Conservation (phyloP, 352 stramenopile species). For the Globisporangium viniferum region DNA sequence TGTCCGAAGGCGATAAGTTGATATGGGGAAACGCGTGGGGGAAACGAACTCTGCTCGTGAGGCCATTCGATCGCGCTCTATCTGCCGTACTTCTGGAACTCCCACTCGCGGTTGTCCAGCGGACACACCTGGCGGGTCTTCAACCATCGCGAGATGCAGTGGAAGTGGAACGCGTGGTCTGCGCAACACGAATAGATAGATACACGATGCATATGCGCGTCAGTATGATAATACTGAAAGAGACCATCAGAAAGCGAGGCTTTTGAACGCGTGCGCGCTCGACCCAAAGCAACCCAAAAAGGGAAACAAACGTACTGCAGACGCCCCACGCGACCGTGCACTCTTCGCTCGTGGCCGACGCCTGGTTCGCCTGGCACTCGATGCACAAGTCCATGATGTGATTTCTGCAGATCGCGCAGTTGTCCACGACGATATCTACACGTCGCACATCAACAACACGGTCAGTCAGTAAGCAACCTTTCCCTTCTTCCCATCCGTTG, state of each 20-base stretch:
- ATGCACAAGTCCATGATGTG: constrained; percentile 99
- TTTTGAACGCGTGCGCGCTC: too few relatives aligned
- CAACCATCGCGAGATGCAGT: constrained; percentile 99
- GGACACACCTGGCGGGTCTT: constrained; percentile 99
- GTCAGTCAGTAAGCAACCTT: neutral
- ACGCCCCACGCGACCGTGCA: constrained; percentile 87
- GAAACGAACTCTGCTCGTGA: neutral
- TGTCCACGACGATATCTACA: constrained; percentile 85
- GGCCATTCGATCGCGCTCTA: constrained; percentile 26
- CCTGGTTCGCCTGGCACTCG: constrained; percentile 97
- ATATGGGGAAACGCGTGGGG: neutral
- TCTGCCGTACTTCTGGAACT: constrained; percentile 97
- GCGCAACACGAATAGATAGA: constrained; percentile 60
- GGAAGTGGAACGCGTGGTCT: constrained; percentile 99
- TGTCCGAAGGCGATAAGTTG: constrained; percentile 5
- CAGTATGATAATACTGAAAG: too few relatives aligned
- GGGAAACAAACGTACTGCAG: constrained; percentile 65
- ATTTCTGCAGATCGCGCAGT: constrained; percentile 99
- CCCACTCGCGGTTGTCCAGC: constrained; percentile 99
- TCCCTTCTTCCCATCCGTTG: neutral
- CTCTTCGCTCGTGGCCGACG: constrained; percentile 84
- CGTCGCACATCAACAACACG: constrained; percentile 6
- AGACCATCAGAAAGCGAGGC: too few relatives aligned
- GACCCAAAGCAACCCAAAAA: constrained; percentile 14
- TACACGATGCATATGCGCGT: constrained; percentile 49